phyloP scores from a whole-genome alignment of 208 protist genomes.

The Trypanosoma theileri region DNA sequence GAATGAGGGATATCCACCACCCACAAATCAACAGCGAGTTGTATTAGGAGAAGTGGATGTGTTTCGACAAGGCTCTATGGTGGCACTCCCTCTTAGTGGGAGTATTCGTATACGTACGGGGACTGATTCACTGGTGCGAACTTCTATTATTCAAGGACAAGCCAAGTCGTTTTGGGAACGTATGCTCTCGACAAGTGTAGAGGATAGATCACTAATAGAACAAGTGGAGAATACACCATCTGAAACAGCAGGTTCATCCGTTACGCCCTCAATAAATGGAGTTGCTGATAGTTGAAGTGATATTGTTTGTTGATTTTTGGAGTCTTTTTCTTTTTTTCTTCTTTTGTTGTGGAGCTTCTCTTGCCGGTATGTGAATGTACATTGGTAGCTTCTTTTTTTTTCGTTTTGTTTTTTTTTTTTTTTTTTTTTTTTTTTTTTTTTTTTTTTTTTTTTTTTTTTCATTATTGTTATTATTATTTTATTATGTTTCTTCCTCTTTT shows the following conservation, averaged over 20 bases:
- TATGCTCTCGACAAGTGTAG: background rate
- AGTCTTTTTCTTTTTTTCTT: too few relatives aligned
- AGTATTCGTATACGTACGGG: too few relatives aligned
- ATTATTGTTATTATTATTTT: too few relatives aligned
- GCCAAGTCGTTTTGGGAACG: background rate
- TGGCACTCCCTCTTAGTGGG: background rate
- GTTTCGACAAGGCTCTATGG: background rate
- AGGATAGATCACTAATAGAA: background rate
- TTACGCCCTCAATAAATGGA: background rate
- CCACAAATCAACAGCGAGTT: constrained; percentile 33
- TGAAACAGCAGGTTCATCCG: background rate
- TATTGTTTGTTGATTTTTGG: too few relatives aligned
- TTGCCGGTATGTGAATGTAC: too few relatives aligned
- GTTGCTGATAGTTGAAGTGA: background rate
- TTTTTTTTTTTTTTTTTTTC: too few relatives aligned
- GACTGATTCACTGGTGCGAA: background rate
- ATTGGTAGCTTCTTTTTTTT: too few relatives aligned
- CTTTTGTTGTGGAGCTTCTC: too few relatives aligned
- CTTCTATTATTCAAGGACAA: background rate
- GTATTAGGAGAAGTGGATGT: constrained; percentile 22
- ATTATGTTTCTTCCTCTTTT: too few relatives aligned
- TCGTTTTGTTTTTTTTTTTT: too few relatives aligned
- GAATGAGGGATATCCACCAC: constrained; percentile 46
- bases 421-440: too few relatives aligned
- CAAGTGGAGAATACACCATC: background rate